These are phyloP conservation scores for Yarrowia keelungensis DNA, from an alignment of 805 yeast species.

Conservation along the genomic window DNA sequence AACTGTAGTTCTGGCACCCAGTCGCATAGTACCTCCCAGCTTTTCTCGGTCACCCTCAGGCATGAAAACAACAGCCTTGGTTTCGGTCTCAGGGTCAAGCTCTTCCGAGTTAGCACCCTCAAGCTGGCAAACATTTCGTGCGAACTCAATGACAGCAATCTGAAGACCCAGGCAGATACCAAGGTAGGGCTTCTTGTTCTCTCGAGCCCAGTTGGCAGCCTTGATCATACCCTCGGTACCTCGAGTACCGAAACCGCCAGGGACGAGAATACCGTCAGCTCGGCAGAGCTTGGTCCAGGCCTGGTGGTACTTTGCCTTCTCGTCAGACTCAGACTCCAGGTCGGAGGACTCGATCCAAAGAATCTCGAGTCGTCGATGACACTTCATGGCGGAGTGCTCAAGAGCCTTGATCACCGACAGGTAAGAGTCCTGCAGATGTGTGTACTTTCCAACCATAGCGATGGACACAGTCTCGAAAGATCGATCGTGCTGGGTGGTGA, in stretches of 20 bases:
- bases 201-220: slow-evolving; percentile 99
- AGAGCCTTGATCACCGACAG: slow-evolving; percentile 92
- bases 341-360: slow-evolving; percentile 96
- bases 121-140: slow-evolving; percentile 76
- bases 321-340: slow-evolving; percentile 71
- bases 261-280: slow-evolving; percentile 96
- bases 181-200: slow-evolving; percentile 87
- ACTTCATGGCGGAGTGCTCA: slow-evolving; percentile 93
- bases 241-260: slow-evolving; percentile 97
- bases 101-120: slow-evolving; percentile 80
- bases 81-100: slow-evolving; percentile 68
- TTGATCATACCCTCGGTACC: slow-evolving; percentile 98
- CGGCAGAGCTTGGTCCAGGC: slow-evolving; percentile 94
- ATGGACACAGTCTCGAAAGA: slow-evolving; percentile 87
- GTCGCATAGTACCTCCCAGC: slow-evolving; percentile 98
- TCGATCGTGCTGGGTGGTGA: slow-evolving; percentile 81
- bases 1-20: slow-evolving; percentile 89
- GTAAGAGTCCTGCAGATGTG: slow-evolving; percentile 93
- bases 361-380: slow-evolving; percentile 82
- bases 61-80: slow-evolving; percentile 91
- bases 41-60: slow-evolving; percentile 96
- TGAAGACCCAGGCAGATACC: slow-evolving; percentile 98
- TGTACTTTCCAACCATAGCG: slow-evolving; percentile 97
- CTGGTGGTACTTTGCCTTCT: slow-evolving; percentile 83
- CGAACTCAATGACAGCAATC: slow-evolving; percentile 93